Conservation (phyloP, 805 yeast species). For the Candida namnaoensis region DNA sequence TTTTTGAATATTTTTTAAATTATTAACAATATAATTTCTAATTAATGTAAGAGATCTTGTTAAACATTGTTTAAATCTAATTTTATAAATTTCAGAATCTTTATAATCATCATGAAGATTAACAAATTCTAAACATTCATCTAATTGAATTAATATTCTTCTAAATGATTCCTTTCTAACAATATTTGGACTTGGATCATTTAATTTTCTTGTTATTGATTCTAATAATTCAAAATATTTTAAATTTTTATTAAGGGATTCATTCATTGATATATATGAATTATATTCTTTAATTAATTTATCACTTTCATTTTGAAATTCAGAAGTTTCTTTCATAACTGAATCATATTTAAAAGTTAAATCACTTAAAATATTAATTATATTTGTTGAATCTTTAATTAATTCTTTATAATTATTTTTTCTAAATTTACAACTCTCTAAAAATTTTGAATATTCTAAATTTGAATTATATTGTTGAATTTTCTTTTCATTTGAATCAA, state of each 20-base stretch:
- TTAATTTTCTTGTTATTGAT: constrained; percentile 55
- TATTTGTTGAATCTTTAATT: constrained; percentile 32
- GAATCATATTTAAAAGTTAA: constrained; percentile 45
- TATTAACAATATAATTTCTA: constrained; percentile 48
- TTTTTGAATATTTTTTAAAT: constrained; percentile 24
- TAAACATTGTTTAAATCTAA: constrained; percentile 76
- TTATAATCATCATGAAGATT: constrained; percentile 48
- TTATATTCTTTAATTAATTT: constrained; percentile 38
- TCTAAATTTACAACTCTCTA: constrained; percentile 23
- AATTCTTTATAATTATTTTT: constrained; percentile 26
- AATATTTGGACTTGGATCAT: constrained; percentile 60
- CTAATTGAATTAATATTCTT: constrained; percentile 47
- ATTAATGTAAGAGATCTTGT: constrained; percentile 72
- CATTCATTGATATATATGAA: constrained; percentile 30
- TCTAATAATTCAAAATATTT: constrained; percentile 65
- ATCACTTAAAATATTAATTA: constrained; percentile 36
- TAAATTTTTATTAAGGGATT: constrained; percentile 39
- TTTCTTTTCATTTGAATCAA: constrained; percentile 30
- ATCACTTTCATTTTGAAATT: constrained; percentile 51
- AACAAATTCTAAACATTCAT: constrained; percentile 57
- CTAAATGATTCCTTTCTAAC: constrained; percentile 53
- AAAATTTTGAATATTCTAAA: constrained; percentile 18
- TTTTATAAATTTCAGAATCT: constrained; percentile 60
- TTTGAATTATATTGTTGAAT: constrained; percentile 28
- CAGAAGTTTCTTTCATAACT: constrained; percentile 54